Conservation (phyloP, 1,284 basidiomycete species). For the Naganishia sp. region DNA sequence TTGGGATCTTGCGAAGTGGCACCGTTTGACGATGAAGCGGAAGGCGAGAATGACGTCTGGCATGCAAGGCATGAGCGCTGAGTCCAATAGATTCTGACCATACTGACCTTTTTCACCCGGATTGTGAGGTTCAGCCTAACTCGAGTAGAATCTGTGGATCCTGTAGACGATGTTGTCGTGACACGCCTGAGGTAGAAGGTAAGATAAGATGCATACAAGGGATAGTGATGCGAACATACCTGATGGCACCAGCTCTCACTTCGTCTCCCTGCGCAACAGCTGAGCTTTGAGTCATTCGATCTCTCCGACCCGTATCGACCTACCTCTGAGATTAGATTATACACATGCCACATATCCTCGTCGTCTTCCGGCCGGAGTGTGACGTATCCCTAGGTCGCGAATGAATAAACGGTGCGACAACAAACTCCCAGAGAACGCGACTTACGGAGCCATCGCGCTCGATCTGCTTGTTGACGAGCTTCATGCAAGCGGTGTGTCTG, state of each 20-base stretch:
- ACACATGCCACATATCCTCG: conserved; percentile 99
- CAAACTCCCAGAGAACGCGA: conserved; percentile 27
- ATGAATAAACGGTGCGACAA: too few relatives aligned
- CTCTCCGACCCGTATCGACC: conserved; percentile 34
- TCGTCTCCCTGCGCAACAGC: conserved; percentile 65
- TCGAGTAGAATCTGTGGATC: conserved; percentile 88
- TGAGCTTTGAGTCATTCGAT: background rate
- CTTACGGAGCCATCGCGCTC: conserved; percentile 76
- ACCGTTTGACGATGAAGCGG: conserved; percentile 59
- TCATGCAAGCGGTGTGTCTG: conserved; percentile 55
- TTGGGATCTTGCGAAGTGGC: conserved; percentile 55
- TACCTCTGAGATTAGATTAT: conserved; percentile 86
- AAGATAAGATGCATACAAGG: conserved; percentile 9
- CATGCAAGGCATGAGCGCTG: background rate
- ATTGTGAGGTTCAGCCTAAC: conserved; percentile 84
- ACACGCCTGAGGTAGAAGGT: conserved; percentile 58
- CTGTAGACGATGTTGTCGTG: conserved; percentile 76
- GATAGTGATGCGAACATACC: conserved; percentile 56
- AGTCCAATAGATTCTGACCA: conserved; percentile 42
- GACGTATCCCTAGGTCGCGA: conserved; percentile 69
- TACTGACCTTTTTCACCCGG: conserved; percentile 63
- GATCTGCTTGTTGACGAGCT: conserved; percentile 63
- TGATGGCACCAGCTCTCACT: conserved; percentile 84
- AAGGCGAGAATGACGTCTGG: conserved; percentile 66
- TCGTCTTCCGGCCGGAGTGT: conserved; percentile 90